Conservation (phyloP, 1,284 basidiomycete genomes). For the Volvariella surrecta region DNA sequence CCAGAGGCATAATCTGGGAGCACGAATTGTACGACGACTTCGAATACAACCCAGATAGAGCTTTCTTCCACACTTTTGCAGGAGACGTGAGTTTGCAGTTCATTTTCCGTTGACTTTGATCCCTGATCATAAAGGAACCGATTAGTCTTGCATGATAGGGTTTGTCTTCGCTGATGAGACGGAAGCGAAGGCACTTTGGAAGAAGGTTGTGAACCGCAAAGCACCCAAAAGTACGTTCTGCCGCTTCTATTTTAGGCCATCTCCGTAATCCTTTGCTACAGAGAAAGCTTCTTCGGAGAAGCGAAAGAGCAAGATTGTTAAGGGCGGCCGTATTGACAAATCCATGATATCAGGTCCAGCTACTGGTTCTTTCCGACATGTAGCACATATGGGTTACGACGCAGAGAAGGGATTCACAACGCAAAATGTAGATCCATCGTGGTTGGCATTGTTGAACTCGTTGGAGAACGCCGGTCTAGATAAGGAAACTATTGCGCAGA, state of each 20-base stretch:
- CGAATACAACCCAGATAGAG: conserved; percentile 79
- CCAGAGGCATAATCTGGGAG: conserved; percentile 87
- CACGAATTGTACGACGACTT: conserved; percentile 88
- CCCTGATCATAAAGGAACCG: background rate
- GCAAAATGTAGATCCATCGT: conserved; percentile 87
- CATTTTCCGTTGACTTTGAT: conserved; percentile 5
- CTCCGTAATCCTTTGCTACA: conserved; percentile 11
- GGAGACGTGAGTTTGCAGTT: conserved; percentile 72
- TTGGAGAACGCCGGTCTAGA: conserved; percentile 69
- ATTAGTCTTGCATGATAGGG: conserved; percentile 80
- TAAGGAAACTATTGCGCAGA: conserved; percentile 67
- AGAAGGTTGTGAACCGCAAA: conserved; percentile 78
- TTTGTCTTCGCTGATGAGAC: conserved; percentile 86
- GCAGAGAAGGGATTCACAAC: conserved; percentile 81
- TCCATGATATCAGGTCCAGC: conserved; percentile 85
- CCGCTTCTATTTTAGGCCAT: background rate
- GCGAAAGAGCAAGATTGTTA: conserved; percentile 41
- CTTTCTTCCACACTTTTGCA: conserved; percentile 91
- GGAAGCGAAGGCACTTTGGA: conserved; percentile 85
- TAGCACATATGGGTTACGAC: conserved; percentile 95
- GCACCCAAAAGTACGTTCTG: conserved; percentile 34
- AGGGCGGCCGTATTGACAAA: conserved; percentile 78
- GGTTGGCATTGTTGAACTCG: conserved; percentile 73
- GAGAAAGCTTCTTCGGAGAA: conserved; percentile 39
- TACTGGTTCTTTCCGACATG: conserved; percentile 77